Evolutionary conservation across 129 eudicot genomes (phyloP).

Genomic region (Smallanthus sonchifolius): DNA sequence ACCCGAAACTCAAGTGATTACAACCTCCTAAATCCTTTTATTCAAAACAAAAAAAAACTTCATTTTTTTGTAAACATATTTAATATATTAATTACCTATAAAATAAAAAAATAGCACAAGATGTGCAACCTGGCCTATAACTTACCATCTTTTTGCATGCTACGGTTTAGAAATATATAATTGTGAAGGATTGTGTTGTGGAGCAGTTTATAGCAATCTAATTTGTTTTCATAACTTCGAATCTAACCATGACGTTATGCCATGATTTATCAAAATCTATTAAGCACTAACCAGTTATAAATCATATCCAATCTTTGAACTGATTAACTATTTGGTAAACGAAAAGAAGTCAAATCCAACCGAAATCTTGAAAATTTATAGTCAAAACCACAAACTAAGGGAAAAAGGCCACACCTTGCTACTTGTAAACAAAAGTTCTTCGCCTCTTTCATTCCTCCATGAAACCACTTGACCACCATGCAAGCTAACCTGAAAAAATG

Average conservation of each 20-base stretch:
- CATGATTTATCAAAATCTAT: not conserved
- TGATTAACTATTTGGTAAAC: not conserved
- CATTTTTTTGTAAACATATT: not conserved
- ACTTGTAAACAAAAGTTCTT: conserved; percentile 85
- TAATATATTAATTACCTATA: not conserved
- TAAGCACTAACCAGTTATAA: not conserved
- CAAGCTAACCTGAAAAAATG: conserved; percentile 60
- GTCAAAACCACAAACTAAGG: not conserved
- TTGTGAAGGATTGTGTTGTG: not conserved
- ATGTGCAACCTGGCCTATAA: not conserved
- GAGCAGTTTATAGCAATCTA: not conserved
- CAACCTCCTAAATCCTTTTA: no score
- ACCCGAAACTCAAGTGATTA: no score
- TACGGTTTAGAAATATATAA: no score
- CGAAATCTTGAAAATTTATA: not conserved
- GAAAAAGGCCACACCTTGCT: conserved; percentile 54
- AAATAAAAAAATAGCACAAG: not conserved
- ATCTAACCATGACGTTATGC: not conserved
- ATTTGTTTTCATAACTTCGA: not conserved
- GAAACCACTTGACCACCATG: conserved; percentile 89
- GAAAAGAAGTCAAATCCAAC: not conserved
- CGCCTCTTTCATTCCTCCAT: conserved; percentile 87
- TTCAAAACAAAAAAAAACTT: no score
- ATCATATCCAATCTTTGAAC: not conserved
- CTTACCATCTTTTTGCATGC: no score